Evolutionary conservation across 192 early-diverging fungal genomes (phyloP), one percentile per base, ranked within the genome.

Genomic region (Backusella mclennaniae): DNA sequence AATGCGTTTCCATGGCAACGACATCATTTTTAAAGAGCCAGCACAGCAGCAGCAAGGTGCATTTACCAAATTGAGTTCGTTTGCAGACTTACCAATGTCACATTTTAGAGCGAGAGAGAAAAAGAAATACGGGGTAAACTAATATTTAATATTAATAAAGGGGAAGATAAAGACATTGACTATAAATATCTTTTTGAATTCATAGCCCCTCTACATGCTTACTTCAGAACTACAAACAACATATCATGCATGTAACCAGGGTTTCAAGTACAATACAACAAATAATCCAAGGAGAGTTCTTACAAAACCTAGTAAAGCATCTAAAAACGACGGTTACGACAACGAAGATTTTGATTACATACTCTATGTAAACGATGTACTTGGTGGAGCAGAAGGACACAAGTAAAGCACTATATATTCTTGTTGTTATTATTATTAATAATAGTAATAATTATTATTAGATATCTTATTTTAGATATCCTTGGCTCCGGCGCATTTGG

Each of bases 401-500:
- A 92, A 95, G 93, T 95, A 85, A 75, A 49, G 29, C 15, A 86
- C 81, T 1, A 96, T 90, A 84, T 67, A 46, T 67, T 59, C 35
- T 39, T 39, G 38, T 31, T 66, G n/a, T 35, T 19, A 19, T 9
- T 21, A 31, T 3, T 15, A 5, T 15, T 21, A 35, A 29, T 14
- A 17, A 31, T 41, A 52, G 38, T 15, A 29, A 19, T 70, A 36
- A 17, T 69, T 15, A n/a, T 26, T 26, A 26, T 26, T 31, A 95
- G 93, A 74, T 99, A 96, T 83, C 79, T 95, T 49, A 98, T 99
- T 76, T 76, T 96, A 73, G 97, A 98, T 82, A 90, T 96, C 41
- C 85, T 99, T 8, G 98, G 98, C 17, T 90, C 94, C 80, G 98
- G 98, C 33, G 98, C 98, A 0, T 99, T 99, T 90, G 98, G 98